Evolutionary conservation across 495 filamentous ascomycete genomes (phyloP).

Genomic region (Hypomontagnella monticulosa): DNA sequence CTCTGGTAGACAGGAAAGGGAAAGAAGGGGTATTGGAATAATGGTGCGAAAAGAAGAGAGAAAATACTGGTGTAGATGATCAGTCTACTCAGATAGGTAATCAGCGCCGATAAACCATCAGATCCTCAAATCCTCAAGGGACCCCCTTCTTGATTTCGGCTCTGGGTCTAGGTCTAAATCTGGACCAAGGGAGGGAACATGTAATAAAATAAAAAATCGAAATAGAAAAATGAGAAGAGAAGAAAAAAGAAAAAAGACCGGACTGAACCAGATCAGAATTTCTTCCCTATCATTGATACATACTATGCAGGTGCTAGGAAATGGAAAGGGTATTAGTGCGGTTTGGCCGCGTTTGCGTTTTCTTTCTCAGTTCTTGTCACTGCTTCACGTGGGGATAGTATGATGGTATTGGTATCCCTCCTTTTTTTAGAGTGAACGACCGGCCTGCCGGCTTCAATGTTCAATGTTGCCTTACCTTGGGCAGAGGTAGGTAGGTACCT

Average conservation of each 20-base stretch:
- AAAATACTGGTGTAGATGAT: conserved; percentile 14
- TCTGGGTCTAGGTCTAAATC: background rate
- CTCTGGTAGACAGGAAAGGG: conserved; percentile 9
- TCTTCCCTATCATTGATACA: conserved; percentile 31
- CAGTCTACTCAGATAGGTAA: conserved; percentile 35
- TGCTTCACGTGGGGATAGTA: conserved; percentile 29
- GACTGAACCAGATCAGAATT: conserved; percentile 15
- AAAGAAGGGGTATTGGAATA: conserved; percentile 8
- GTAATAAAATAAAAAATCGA: conserved; percentile 38
- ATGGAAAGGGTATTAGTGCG: conserved; percentile 37
- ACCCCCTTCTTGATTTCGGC: conserved; percentile 4
- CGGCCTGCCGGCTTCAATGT: background rate
- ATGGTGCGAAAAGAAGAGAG: conserved; percentile 17
- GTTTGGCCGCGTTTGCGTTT: conserved; percentile 34
- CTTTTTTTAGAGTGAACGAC: background rate
- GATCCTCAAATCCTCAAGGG: conserved; percentile 22
- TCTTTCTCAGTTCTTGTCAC: conserved; percentile 8
- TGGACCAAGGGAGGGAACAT: conserved; percentile 11
- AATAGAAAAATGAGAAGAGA: conserved; percentile 32
- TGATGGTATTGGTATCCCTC: too few relatives aligned
- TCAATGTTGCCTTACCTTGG: background rate
- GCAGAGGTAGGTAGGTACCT: background rate
- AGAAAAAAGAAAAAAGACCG: conserved; percentile 29
- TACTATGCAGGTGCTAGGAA: conserved; percentile 35
- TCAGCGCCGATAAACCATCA: conserved; percentile 37